phyloP scores from a whole-genome alignment of 176 grass and related monocot genomes.

The Saccharum spontaneum region DNA sequence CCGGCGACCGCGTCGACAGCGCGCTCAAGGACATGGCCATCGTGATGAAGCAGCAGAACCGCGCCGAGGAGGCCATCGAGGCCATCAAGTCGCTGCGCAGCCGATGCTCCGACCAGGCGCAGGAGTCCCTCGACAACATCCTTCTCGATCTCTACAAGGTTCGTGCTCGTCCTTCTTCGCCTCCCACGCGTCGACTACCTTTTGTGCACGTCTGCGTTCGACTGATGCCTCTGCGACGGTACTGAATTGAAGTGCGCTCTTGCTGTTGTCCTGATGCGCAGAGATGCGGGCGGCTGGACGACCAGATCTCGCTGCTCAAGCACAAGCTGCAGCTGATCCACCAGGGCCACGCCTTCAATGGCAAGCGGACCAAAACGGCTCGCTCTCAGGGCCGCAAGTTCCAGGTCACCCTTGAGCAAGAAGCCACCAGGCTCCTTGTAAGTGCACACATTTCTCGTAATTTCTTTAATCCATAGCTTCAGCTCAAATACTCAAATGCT shows the following conservation, averaged over 20 bases:
- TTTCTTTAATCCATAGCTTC: background rate
- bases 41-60: constrained; percentile 99
- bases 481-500: background rate
- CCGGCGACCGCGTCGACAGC: constrained; percentile 89
- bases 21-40: constrained; percentile 99
- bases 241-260: constrained; percentile 6
- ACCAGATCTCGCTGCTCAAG: constrained; percentile 84
- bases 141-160: constrained; percentile 98
- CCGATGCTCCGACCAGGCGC: constrained; percentile 88
- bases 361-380: constrained; percentile 92
- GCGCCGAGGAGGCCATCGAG: constrained; percentile 95
- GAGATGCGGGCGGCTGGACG: constrained; percentile 87
- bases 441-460: background rate
- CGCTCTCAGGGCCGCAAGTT: constrained; percentile 93
- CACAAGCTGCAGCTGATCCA: constrained; percentile 90
- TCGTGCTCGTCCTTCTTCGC: background rate
- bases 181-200: background rate
- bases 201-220: background rate
- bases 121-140: constrained; percentile 98
- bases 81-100: constrained; percentile 93
- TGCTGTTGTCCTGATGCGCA: constrained; percentile 16
- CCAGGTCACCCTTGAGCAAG: constrained; percentile 95
- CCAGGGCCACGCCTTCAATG: constrained; percentile 82
- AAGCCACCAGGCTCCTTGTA: constrained; percentile 92
- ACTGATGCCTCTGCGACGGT: background rate